phyloP scores from a whole-genome alignment of 164 flowering plant genomes.

The Nymphaea colorata region DNA sequence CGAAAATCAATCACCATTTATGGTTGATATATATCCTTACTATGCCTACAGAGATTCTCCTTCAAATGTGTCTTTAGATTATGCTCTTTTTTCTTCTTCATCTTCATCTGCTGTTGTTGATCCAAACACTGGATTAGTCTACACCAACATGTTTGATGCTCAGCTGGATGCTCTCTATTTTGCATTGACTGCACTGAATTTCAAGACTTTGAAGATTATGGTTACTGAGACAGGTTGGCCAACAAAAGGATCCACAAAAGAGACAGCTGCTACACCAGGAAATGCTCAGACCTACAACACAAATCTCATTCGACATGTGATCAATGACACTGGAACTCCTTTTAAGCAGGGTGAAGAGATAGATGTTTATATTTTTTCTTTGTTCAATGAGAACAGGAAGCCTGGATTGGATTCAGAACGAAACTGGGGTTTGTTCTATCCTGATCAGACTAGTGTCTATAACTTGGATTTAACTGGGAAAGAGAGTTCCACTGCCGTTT shows the following conservation, averaged over 20 bases:
- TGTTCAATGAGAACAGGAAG: slow-evolving; percentile 95
- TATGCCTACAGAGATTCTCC: slow-evolving; percentile 74
- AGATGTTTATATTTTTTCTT: slow-evolving; percentile 72
- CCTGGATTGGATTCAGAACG: slow-evolving; percentile 94
- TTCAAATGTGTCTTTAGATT: slow-evolving; percentile 61
- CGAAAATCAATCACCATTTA: slow-evolving; percentile 80
- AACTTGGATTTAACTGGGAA: slow-evolving; percentile 66
- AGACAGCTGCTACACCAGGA: slow-evolving; percentile 84
- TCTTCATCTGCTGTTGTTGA: slow-evolving; percentile 67
- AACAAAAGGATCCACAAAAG: slow-evolving; percentile 76
- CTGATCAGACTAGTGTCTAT: slow-evolving; percentile 84
- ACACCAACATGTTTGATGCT: slow-evolving; percentile 92
- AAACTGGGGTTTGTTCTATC: slow-evolving; percentile 95
- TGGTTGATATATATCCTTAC: slow-evolving; percentile 89
- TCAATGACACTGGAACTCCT: slow-evolving; percentile 74
- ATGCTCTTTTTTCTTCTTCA: slow-evolving; percentile 69
- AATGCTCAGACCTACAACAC: slow-evolving; percentile 86
- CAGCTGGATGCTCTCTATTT: slow-evolving; percentile 84
- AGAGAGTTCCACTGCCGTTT: slow-evolving; percentile 7
- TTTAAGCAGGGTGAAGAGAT: slow-evolving; percentile 71
- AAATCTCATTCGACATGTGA: slow-evolving; percentile 72
- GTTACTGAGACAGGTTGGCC: slow-evolving; percentile 99
- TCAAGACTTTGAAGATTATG: slow-evolving; percentile 62
- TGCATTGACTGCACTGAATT: slow-evolving; percentile 64
- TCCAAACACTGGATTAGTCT: slow-evolving; percentile 82